These are phyloP conservation scores for Cadophora sp. DNA, from an alignment of 2,329 filamentous ascomycete genomes.

Conservation along the genomic window DNA sequence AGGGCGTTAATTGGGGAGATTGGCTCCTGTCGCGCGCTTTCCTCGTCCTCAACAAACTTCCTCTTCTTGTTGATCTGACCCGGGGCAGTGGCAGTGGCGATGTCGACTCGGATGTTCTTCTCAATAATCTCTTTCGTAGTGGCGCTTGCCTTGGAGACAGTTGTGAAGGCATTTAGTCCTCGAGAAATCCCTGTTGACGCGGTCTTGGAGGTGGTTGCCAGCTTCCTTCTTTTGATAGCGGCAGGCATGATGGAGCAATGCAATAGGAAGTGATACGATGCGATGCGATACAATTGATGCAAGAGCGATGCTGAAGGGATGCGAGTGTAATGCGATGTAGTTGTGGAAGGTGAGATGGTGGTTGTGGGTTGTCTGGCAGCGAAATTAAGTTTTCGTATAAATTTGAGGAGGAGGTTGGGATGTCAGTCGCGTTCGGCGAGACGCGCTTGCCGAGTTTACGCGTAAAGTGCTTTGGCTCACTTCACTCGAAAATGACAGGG, in stretches of 20 bases:
- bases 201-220: conserved; percentile 33
- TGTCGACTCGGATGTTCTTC: conserved; percentile 42
- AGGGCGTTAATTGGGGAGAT: conserved; percentile 21
- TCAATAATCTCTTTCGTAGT: conserved; percentile 44
- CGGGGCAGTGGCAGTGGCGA: conserved; percentile 24
- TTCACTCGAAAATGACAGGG: conserved; percentile 17
- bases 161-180: conserved; percentile 52
- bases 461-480: conserved; percentile 40
- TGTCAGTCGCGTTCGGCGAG: conserved; percentile 27
- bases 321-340: background rate
- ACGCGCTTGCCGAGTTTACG: conserved; percentile 33
- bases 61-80: conserved; percentile 44
- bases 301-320: background rate
- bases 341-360: conserved; percentile 34
- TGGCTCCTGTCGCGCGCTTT: conserved; percentile 28
- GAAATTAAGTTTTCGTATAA: conserved; percentile 20
- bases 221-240: conserved; percentile 42
- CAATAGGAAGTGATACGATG: conserved; percentile 7
- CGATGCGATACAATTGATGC: conserved; percentile 28
- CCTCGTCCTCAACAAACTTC: conserved; percentile 37
- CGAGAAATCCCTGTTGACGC: conserved; percentile 39
- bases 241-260: conserved; percentile 40
- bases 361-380: conserved; percentile 29
- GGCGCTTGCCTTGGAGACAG: conserved; percentile 50
- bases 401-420: conserved; percentile 31